phyloP scores from a whole-genome alignment of 1,139 yeast species.

The Blastobotrys aristatus region DNA sequence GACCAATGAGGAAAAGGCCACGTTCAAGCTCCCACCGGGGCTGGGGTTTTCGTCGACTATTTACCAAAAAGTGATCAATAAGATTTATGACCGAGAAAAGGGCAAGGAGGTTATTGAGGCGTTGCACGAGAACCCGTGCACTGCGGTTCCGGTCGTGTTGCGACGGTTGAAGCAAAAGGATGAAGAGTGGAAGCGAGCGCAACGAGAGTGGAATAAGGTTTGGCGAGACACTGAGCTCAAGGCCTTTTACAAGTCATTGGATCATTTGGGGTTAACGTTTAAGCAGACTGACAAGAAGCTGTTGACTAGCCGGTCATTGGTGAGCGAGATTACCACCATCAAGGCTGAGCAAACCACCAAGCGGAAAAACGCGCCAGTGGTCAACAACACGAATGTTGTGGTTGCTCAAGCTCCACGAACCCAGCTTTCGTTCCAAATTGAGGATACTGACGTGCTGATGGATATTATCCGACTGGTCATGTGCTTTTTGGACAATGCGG shows the following conservation, averaged over 20 bases:
- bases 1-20: conserved; percentile 83
- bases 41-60: conserved; percentile 92
- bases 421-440: conserved; percentile 65
- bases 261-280: conserved; percentile 91
- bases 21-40: conserved; percentile 85
- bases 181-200: conserved; percentile 98
- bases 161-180: conserved; percentile 93
- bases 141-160: conserved; percentile 90
- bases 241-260: conserved; percentile 87
- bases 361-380: conserved; percentile 82
- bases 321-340: conserved; percentile 87
- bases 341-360: conserved; percentile 86
- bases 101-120: conserved; percentile 97
- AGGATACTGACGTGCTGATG: conserved; percentile 61
- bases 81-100: conserved; percentile 88
- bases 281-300: conserved; percentile 94
- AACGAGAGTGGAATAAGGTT: conserved; percentile 97
- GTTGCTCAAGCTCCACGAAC: conserved; percentile 32
- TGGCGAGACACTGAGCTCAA: conserved; percentile 99
- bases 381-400: conserved; percentile 21
- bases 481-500: conserved; percentile 62
- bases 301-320: conserved; percentile 80
- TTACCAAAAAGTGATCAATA: conserved; percentile 87
- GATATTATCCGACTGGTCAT: conserved; percentile 70
- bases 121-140: conserved; percentile 87